Evolutionary conservation across 805 yeast genomes (phyloP).

Genomic region (Metschnikowia noctiluminum): DNA sequence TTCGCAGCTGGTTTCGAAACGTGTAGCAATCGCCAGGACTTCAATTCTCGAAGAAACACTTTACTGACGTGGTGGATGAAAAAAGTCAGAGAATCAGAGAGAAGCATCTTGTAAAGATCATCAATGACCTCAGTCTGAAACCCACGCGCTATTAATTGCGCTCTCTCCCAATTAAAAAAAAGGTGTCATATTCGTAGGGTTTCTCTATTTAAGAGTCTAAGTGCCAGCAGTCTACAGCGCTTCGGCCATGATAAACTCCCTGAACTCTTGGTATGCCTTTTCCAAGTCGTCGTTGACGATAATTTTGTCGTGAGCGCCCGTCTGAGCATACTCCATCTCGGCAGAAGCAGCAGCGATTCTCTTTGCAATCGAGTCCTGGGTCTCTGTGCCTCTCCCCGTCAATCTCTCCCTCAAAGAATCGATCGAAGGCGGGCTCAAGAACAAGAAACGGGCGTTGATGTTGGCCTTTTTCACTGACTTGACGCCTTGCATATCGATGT

Average conservation of each 20-base stretch:
- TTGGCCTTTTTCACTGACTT: conserved; percentile 80
- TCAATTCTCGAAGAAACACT: too few species aligned
- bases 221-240: background rate
- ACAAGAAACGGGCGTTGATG: conserved; percentile 80
- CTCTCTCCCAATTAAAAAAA: too few species aligned
- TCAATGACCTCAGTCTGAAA: too few species aligned
- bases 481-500: conserved; percentile 99
- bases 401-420: conserved; percentile 75
- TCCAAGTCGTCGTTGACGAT: conserved; percentile 92
- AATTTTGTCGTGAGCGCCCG: conserved; percentile 88
- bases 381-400: conserved; percentile 91
- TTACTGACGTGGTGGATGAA: too few species aligned
- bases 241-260: conserved; percentile 62
- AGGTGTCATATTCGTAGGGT: background rate
- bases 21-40: too few species aligned
- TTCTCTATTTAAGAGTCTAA: background rate
- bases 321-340: conserved; percentile 83
- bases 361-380: conserved; percentile 76
- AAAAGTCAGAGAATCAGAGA: too few species aligned
- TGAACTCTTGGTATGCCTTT: conserved; percentile 78
- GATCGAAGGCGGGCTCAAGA: conserved; percentile 89
- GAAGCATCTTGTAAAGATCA: too few species aligned
- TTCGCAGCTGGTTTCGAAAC: too few species aligned
- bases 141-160: too few species aligned
- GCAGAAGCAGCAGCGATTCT: conserved; percentile 83